phyloP scores from a whole-genome alignment of 371 early-diverging fungal genomes.

The Funneliformis caledonium region DNA sequence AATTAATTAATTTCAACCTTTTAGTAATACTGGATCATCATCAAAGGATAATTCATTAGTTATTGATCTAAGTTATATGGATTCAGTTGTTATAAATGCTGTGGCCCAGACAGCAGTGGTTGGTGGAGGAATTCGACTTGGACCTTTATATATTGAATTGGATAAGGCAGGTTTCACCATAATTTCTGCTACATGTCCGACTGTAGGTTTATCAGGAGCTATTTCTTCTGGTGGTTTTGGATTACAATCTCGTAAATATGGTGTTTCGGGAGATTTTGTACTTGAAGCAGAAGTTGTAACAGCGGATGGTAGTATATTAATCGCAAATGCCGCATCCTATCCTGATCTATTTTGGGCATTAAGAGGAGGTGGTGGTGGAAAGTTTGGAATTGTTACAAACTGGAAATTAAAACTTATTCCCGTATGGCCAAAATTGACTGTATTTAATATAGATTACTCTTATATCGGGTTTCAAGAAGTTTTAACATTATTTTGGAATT shows the following conservation, averaged over 20 bases:
- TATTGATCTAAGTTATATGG: slow-evolving; percentile 33
- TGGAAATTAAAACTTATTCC: slow-evolving; percentile 22
- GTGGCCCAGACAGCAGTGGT: neutral
- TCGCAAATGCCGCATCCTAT: slow-evolving; percentile 39
- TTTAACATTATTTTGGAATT: neutral
- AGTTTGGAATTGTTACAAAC: slow-evolving; percentile 48
- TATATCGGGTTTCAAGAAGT: neutral
- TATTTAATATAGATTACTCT: neutral
- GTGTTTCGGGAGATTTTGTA: slow-evolving; percentile 48
- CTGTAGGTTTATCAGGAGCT: slow-evolving; percentile 31
- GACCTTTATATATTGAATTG: slow-evolving; percentile 34
- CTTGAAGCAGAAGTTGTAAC: slow-evolving; percentile 44
- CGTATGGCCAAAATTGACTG: slow-evolving; percentile 6
- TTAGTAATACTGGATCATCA: slow-evolving; percentile 21
- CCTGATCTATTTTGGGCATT: slow-evolving; percentile 53
- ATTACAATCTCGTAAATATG: slow-evolving; percentile 46
- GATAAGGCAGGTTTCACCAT: slow-evolving; percentile 14
- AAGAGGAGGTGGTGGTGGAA: slow-evolving; percentile 52
- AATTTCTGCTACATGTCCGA: slow-evolving; percentile 8
- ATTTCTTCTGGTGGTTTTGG: slow-evolving; percentile 49
- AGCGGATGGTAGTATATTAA: slow-evolving; percentile 44
- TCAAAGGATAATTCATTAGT: slow-evolving; percentile 28
- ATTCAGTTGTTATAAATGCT: slow-evolving; percentile 2
- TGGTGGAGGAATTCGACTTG: slow-evolving; percentile 37
- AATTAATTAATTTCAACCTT: neutral